Evolutionary conservation across 176 grass and related monocot species (phyloP), one percentile per base, ranked within the genome.

Genomic region (Bothriochloa decipiens): DNA sequence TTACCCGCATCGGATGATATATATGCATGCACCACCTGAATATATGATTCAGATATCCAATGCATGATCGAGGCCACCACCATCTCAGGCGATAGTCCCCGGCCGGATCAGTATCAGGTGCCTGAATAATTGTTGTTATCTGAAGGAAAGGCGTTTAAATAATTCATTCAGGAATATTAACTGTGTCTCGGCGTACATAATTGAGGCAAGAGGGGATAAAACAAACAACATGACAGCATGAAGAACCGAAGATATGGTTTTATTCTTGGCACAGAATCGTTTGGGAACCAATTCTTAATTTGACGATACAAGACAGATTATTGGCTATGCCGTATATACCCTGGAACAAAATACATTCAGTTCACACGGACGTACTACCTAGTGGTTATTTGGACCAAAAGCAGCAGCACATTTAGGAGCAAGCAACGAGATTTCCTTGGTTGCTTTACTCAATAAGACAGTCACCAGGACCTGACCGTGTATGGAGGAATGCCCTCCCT

Each of bases 141-240:
- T 9, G 17, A 6, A 81, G 8, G 18, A 79, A 64, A 60, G 5
- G 47, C 25, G 18, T 37, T 20, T 46, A 7, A 61, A 82, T 77
- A 87, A 83, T 77, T n/a, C 27, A 61, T n/a, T n/a, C n/a, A n/a
- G 60, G 78, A n/a, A 80, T 50, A 78, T 33, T 57, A 17, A n/a
- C 33, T 13, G 16, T n/a, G 23, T 35, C 52, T 43, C n/a, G 22
- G 43, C 33, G 33, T 28, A 41, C 61, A 70, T 82, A 16, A 80
- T 43, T 46, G 12, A 82, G 36, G 37, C 47, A 25, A 20, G 63
- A 68, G n/a, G n/a, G n/a, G n/a, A n/a, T 1, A 23, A 22, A 36
- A 36, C 35, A 36, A 25, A n/a, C 58, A 25, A 36, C 20, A 36
- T 11, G 22, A 46, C 18, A 28, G 7, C 49, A 55, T 55, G 4